These are phyloP conservation scores for Narthecium ossifragum DNA, from an alignment of 106 monocot genomes.

Conservation along the genomic window DNA sequence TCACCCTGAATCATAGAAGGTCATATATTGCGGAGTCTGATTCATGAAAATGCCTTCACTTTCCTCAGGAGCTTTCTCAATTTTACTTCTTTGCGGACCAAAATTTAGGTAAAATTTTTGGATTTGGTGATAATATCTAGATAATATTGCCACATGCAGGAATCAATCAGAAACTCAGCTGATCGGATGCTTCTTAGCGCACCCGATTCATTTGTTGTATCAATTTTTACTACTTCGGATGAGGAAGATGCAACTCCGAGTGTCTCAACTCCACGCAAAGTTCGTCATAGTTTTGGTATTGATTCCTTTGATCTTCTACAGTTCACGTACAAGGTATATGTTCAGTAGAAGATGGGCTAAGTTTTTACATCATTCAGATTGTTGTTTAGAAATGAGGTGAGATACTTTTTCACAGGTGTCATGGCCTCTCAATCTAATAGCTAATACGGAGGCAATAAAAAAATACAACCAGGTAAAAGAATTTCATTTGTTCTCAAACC, in stretches of 20 bases:
- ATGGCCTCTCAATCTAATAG: conserved; percentile 94
- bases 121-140: too few relatives aligned
- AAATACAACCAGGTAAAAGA: conserved; percentile 96
- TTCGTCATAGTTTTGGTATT: conserved; percentile 50
- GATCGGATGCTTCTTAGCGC: conserved; percentile 58
- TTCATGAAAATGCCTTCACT: too few relatives aligned
- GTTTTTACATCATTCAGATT: too few relatives aligned
- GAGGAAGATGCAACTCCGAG: conserved; percentile 18
- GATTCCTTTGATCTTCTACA: conserved; percentile 75
- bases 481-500: not conserved
- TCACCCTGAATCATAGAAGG: too few relatives aligned
- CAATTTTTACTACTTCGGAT: conserved; percentile 33
- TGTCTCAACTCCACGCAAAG: conserved; percentile 32
- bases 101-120: too few relatives aligned
- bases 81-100: too few relatives aligned
- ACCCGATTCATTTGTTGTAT: conserved; percentile 78
- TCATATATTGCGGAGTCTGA: too few relatives aligned
- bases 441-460: conserved; percentile 70
- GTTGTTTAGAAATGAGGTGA: too few relatives aligned
- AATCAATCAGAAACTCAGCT: conserved; percentile 85
- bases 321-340: conserved; percentile 78
- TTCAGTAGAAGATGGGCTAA: not conserved
- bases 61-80: too few relatives aligned
- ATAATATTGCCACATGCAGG: conserved; percentile 25
- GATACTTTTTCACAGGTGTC: too few relatives aligned